These are phyloP conservation scores for Vaccinium macrocarpon DNA, from an alignment of 148 eudicot genomes.

Conservation along the genomic window DNA sequence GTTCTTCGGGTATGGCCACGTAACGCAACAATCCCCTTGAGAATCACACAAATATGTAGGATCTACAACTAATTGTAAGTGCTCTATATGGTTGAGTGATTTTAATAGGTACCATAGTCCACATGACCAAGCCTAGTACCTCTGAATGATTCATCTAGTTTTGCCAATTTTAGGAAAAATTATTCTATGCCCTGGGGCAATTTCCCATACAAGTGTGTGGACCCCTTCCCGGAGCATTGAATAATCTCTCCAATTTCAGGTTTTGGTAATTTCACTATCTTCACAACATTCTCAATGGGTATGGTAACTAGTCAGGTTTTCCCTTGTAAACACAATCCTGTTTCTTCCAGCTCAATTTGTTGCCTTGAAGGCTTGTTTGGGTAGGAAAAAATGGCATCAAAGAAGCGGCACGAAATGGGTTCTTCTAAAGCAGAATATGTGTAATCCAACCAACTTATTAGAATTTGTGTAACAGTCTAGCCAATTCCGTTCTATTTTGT, in stretches of 20 bases:
- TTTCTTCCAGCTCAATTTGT: neutral
- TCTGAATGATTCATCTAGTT: too few species aligned
- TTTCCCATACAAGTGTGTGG: too few species aligned
- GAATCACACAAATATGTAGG: neutral
- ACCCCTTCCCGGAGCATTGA: too few species aligned
- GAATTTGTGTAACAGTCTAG: too few species aligned
- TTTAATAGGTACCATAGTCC: neutral
- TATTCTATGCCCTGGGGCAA: too few species aligned
- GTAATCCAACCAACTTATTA: too few species aligned
- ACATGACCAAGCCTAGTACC: neutral
- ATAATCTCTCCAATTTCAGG: neutral
- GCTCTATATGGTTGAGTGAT: neutral
- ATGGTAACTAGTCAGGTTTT: neutral
- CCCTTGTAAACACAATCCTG: neutral
- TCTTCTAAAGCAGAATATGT: neutral
- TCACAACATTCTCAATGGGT: neutral
- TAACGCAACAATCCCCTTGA: neutral
- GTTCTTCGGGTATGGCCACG: neutral
- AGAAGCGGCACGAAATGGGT: neutral
- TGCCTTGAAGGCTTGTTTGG: neutral
- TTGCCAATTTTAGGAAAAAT: too few species aligned
- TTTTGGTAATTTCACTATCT: neutral
- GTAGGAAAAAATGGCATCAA: neutral
- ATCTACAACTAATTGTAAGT: neutral
- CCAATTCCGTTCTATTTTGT: too few species aligned